Base-by-base conservation (phyloP, 1,284 basidiomycete genomes). In the Trichosporon sp. region DNA sequence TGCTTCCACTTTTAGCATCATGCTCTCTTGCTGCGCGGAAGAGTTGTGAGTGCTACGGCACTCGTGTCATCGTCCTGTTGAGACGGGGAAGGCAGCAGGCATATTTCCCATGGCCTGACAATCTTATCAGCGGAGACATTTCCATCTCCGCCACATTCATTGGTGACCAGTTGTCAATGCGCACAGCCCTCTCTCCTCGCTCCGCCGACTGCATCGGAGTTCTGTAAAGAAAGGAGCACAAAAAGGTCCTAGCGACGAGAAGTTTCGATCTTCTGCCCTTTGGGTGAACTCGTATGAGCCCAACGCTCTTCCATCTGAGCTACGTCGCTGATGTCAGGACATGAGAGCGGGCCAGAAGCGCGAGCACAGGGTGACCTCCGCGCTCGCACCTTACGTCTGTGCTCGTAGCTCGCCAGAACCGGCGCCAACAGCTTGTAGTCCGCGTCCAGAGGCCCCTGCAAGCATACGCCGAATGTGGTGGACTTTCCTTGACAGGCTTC, bases 231-330 rank as follows among this genome's bases (percentile, higher is more conserved):
- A 58, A 1, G 3, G 53, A 27, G 53, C 3, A 27, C 56, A 60
- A 60, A 60, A 60, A 60, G 56, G 6, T 60, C 13, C 27, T 60
- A 60, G 56, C 56, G 56, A 60, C 56, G 56, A 60, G 56, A 60
- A 60, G 56, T 60, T 60, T 60, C 56, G 56, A 60, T 60, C 56
- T 60, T 60, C 56, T 60, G 56, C 56, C 56, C 56, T 60, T 60
- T 60, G 56, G 56, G 56, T 60, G 27, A n/a, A n/a, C 56, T 60
- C 56, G 29, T 60, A 60, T 60, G 56, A 60, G 56, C 56, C 56
- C 56, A 60, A 60, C 56, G 56, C 56, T 60, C 56, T 60, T 60
- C 56, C 56, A 60, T 60, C 56, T 60, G 56, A 60, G 56, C 56
- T 60, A 60, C 56, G 56, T 60, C 56, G 56, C 56, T 60, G 18